A percentile compares a stretch with the other conserved stretches of the same genome.
Conservation (phyloP, 176 grass and related monocot genomes). For the Luzula sylvatica region DNA sequence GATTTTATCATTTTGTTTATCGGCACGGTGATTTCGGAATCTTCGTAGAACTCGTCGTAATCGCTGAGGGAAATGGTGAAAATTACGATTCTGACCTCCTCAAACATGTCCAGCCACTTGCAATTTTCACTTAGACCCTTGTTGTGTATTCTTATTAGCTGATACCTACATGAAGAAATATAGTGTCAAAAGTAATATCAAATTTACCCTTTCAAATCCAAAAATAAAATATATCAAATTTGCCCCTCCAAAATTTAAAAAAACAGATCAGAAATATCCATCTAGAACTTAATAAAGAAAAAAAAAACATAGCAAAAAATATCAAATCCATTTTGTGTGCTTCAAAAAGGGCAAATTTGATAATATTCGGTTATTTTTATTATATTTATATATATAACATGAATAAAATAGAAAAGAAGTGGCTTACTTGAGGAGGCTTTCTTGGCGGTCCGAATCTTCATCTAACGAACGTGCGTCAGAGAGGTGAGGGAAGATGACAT, state of each 20-base stretch:
- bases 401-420: not conserved
- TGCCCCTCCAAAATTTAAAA: not conserved
- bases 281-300: no score
- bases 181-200: not conserved
- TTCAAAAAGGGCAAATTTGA: no score
- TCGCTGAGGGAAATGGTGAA: conserved; percentile 63
- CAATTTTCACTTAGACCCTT: conserved; percentile 56
- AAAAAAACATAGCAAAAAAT: no score
- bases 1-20: conserved; percentile 85
- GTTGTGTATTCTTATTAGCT: conserved; percentile 68
- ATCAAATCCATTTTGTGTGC: no score
- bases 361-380: no score
- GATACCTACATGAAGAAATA: conserved; percentile 46
- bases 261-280: not conserved
- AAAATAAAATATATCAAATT: not conserved
- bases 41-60: conserved; percentile 62
- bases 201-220: no score
- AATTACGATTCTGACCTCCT: conserved; percentile 66
- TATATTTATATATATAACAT: no score
- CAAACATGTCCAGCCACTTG: conserved; percentile 88
- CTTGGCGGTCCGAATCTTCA: conserved; percentile 62
- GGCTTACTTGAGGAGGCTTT: conserved; percentile 59
- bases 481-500: conserved; percentile 53
- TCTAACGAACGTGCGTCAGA: conserved; percentile 27
- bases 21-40: conserved; percentile 25